Base-by-base conservation (phyloP, 1,284 basidiomycete genomes). In the Sporisorium reilianum region DNA sequence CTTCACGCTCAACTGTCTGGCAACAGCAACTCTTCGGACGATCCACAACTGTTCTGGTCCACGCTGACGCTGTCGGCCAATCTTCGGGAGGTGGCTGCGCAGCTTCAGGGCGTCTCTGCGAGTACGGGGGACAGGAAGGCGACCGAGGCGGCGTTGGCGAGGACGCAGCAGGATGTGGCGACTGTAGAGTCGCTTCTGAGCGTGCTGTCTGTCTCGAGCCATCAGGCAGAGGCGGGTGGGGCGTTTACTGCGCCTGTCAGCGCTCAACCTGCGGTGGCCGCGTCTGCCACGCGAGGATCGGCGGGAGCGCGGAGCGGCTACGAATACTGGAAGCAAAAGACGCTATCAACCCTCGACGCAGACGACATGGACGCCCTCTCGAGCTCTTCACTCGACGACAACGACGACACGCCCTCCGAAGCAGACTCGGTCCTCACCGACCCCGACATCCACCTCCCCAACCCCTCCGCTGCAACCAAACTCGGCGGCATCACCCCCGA, bases 351-450 rank as follows among this genome's bases (percentile, higher is more conserved):
- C 0, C 26, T 64, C 48, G 51, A 65, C 18, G 32, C 26, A 3
- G 61, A 64, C 38, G 52, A 59, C 36, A 25, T 40, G 18, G 51
- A 62, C 12, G 23, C 36, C 0, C 25, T 23, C 3, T 59, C 59
- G 12, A 9, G 11, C 22, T 42, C 42, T 2, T 22, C 48, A 2
- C 4, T 26, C 22, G 52, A 55, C 25, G 59, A 64, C 9, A 44
- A 65, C 25, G 59, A 64, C 5, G 48, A 63, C 0, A 54, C 14
- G 12, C 45, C 10, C 2, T 75, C 72, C 5, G 63, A 64, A 3
- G 28, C 72, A 5, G 66, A 69, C 10, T 75, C 72, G 2, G 48
- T 66, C 38, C 60, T 75, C 22, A 70, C 72, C 18, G 72, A 75
- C 36, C 72, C 67, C 12, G 67, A 64, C 10, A 57, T 64, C 25